Evolutionary conservation across 1,284 basidiomycete genomes (phyloP).

Genomic region (Moesziomyces aphidis): DNA sequence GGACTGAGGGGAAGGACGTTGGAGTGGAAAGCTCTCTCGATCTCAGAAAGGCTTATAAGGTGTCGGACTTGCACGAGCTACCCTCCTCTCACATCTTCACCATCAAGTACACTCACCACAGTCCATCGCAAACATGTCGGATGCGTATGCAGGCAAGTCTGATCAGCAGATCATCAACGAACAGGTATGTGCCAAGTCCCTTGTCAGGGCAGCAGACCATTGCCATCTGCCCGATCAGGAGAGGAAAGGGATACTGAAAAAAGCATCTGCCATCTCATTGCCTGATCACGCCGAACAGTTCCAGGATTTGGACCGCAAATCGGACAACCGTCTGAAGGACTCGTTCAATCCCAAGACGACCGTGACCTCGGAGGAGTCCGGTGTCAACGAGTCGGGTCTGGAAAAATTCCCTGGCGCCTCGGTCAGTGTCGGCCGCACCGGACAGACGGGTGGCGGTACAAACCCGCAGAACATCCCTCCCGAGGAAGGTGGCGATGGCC

Average conservation of each 20-base stretch:
- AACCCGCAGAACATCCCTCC: conserved; percentile 58
- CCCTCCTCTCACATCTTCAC: neutral
- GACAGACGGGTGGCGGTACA: conserved; percentile 56
- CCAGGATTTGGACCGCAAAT: conserved; percentile 45
- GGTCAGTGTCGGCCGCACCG: conserved; percentile 49
- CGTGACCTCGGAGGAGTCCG: conserved; percentile 49
- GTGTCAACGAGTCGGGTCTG: conserved; percentile 57
- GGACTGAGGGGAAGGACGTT: too few relatives aligned
- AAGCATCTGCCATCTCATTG: neutral
- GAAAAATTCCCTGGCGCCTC: conserved; percentile 49
- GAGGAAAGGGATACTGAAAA: neutral
- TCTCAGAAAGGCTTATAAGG: conserved; percentile 1
- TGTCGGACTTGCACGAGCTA: neutral
- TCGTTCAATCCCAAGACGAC: conserved; percentile 53
- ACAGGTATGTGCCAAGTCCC: conserved; percentile 23
- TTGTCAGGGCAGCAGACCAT: too few relatives aligned
- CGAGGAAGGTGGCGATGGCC: conserved; percentile 54
- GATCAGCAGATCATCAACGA: conserved; percentile 61
- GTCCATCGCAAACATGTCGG: conserved; percentile 42
- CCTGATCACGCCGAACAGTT: conserved; percentile 13
- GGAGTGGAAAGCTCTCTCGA: too few relatives aligned
- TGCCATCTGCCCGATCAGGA: too few relatives aligned
- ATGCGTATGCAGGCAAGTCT: conserved; percentile 56
- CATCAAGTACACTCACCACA: neutral
- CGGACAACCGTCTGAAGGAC: conserved; percentile 43